Conservation (phyloP, 176 grass and related monocot genomes). For the Tuctoria greenei region DNA sequence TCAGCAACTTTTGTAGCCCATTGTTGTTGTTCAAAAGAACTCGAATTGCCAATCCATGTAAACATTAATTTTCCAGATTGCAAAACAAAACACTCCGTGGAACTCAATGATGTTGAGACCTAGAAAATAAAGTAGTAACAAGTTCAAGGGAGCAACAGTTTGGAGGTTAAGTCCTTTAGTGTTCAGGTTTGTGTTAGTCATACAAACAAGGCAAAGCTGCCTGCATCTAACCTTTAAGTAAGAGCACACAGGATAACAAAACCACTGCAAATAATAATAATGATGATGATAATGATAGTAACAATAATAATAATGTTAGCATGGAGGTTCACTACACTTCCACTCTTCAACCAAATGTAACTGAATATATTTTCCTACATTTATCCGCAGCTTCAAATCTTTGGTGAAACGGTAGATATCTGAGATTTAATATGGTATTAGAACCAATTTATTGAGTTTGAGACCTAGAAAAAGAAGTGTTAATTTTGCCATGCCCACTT, state of each 20-base stretch:
- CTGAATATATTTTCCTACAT: not conserved
- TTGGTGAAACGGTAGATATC: not conserved
- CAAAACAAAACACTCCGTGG: conserved; percentile 74
- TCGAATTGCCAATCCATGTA: conserved; percentile 72
- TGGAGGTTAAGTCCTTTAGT: not conserved
- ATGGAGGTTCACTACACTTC: conserved; percentile 10
- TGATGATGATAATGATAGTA: too few relatives aligned
- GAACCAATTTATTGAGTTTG: not conserved
- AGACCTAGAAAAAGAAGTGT: not conserved
- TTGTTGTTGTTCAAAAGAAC: conserved; percentile 80
- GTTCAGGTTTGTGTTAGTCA: conserved; percentile 6
- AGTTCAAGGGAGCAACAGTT: conserved; percentile 26
- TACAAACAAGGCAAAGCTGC: conserved; percentile 12
- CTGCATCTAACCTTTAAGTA: not conserved
- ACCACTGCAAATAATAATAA: not conserved
- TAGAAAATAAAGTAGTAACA: conserved; percentile 46
- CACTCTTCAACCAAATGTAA: conserved; percentile 10
- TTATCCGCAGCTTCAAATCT: not conserved
- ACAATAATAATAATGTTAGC: conserved; percentile 18
- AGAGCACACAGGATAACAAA: not conserved
- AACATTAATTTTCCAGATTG: conserved; percentile 81
- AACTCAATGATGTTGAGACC: conserved; percentile 75
- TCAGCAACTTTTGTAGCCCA: conserved; percentile 81
- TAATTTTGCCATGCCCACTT: not conserved
- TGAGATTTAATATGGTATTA: not conserved